Evolutionary conservation across 345 rosid genomes (phyloP), one percentile per base, ranked within the genome.

Genomic region (Cochlearia excelsa): DNA sequence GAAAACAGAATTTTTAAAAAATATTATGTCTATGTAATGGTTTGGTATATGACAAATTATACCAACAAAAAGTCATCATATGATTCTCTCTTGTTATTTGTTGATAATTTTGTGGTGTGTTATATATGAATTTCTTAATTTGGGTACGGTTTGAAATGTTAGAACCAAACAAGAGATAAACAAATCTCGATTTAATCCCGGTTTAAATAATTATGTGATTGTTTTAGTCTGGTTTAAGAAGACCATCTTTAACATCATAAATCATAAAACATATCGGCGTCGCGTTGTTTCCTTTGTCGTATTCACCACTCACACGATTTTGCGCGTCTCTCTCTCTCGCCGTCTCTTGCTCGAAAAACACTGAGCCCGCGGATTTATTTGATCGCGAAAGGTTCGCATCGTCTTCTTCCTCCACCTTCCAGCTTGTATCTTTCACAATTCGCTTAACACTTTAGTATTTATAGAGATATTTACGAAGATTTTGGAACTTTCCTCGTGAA

Each of bases 331-430:
- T 30, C 58, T 51, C 27, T 37, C 54, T 7, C 23, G 8, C 11
- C 7, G 9, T 7, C 11, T 46, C 47, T 46, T 54, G 41, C 11
- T 65, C 16, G 0, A 6, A 46, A 33, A 5, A 55, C 9, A 29
- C 39, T 46, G 23, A 16, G 23, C 23, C 23, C 23, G 23, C 23
- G 23, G 23, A 16, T 16, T 16, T 16, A 16, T 16, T 16, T 16
- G 23, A 16, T 16, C 23, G 23, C 23, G 23, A 16, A 16, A 16
- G 23, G 23, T 16, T 16, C 23, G 23, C 23, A 16, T 16, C 55
- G 49, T 47, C 63, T 44, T 30, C 37, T 2, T 66, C 38, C 3
- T 64, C 61, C 8, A 3, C 23, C 35, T 55, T 23, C 8, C 9
- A 16, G n/a, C 48, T 46, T 46, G 8, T 42, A 40, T 27, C 29